Evolutionary conservation across 257 asterid species (phyloP).

Genomic region (Perilla frutescens): DNA sequence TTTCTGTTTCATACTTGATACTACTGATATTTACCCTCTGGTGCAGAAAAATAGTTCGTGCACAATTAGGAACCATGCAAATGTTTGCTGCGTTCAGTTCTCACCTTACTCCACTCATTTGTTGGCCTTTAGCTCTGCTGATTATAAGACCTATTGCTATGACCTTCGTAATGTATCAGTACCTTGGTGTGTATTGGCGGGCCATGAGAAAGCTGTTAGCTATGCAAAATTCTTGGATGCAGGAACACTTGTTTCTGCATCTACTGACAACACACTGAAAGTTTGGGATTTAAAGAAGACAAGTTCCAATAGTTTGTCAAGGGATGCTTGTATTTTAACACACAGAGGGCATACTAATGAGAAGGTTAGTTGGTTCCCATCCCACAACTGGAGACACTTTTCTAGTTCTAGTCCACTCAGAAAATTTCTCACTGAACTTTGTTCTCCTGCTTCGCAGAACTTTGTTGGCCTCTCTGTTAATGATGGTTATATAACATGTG

Average conservation of each 20-base stretch:
- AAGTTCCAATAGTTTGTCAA: slow-evolving; percentile 61
- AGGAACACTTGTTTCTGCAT: slow-evolving; percentile 81
- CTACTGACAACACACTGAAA: slow-evolving; percentile 92
- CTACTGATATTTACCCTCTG: slow-evolving; percentile 40
- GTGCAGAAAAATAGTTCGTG: slow-evolving; percentile 86
- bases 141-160: slow-evolving; percentile 86
- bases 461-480: slow-evolving; percentile 92
- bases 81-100: slow-evolving; percentile 92
- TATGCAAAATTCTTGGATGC: slow-evolving; percentile 82
- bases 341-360: slow-evolving; percentile 93
- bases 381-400: neutral
- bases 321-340: slow-evolving; percentile 77
- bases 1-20: neutral
- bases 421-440: slow-evolving; percentile 35
- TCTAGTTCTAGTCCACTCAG: slow-evolving; percentile 18
- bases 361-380: slow-evolving; percentile 62
- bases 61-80: slow-evolving; percentile 87
- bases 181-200: slow-evolving; percentile 91
- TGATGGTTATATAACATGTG: slow-evolving; percentile 93
- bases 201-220: slow-evolving; percentile 92
- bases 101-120: slow-evolving; percentile 72
- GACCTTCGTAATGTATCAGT: slow-evolving; percentile 79
- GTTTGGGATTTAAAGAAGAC: slow-evolving; percentile 93
- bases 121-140: slow-evolving; percentile 86
- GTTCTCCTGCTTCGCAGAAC: slow-evolving; percentile 63